Evolutionary conservation across 2,329 filamentous ascomycete genomes (phyloP).

Genomic region (Alternaria burnsii): DNA sequence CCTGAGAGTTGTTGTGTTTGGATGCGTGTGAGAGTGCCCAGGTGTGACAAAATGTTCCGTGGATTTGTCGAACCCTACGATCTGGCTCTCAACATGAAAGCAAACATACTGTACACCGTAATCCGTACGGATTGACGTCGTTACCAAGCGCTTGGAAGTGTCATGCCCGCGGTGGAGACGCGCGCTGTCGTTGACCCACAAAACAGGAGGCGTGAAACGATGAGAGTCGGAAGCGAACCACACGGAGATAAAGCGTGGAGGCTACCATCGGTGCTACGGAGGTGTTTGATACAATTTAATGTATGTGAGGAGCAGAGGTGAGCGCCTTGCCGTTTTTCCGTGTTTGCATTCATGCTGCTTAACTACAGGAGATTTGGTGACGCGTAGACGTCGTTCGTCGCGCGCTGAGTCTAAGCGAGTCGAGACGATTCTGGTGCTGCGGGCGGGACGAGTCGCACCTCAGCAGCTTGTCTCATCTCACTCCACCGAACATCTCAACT

Average conservation of each 20-base stretch:
- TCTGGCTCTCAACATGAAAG: neutral
- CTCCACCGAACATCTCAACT: neutral
- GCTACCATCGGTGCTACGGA: neutral
- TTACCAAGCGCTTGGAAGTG: constrained; percentile 4
- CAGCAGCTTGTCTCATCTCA: neutral
- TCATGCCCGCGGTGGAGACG: constrained; percentile 8
- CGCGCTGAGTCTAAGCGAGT: constrained; percentile 5
- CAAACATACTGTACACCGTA: constrained; percentile 1
- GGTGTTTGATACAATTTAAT: neutral
- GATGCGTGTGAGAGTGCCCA: neutral
- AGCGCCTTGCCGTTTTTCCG: constrained; percentile 3
- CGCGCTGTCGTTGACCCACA: constrained; percentile 12
- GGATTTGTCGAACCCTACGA: neutral
- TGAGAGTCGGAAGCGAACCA: constrained; percentile 12
- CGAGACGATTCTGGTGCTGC: constrained; percentile 1
- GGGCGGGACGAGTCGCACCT: neutral
- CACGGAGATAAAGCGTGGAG: neutral
- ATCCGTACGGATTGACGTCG: neutral
- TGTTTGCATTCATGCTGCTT: neutral
- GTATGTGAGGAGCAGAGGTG: neutral
- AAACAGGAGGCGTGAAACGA: constrained; percentile 7
- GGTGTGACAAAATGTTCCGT: neutral
- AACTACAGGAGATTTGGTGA: constrained; percentile 9
- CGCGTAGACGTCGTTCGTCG: constrained; percentile 1
- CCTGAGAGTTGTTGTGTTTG: neutral